Evolutionary conservation across 1,284 basidiomycete genomes (phyloP).

Genomic region (Pseudozyma tsukubaensis): DNA sequence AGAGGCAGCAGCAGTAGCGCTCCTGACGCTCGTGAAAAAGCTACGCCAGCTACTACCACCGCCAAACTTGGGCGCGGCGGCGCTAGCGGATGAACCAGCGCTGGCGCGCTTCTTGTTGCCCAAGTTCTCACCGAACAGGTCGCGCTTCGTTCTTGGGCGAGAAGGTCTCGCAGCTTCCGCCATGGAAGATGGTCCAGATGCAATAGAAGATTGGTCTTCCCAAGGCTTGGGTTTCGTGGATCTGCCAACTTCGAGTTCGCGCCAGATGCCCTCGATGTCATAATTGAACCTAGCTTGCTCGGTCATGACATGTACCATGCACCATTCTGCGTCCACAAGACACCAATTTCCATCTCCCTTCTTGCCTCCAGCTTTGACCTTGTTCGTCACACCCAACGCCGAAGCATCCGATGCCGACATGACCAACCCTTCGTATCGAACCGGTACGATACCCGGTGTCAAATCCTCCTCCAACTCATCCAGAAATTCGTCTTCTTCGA

Average conservation of each 20-base stretch:
- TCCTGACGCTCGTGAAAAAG: conserved; percentile 17
- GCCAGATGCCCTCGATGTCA: conserved; percentile 63
- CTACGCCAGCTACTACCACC: conserved; percentile 11
- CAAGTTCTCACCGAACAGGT: conserved; percentile 36
- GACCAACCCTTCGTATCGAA: conserved; percentile 62
- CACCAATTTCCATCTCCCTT: conserved; percentile 67
- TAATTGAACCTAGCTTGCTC: conserved; percentile 57
- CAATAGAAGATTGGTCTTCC: conserved; percentile 17
- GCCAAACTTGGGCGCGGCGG: conserved; percentile 16
- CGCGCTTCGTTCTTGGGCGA: conserved; percentile 16
- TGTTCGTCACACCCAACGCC: conserved; percentile 27
- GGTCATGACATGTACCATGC: conserved; percentile 68
- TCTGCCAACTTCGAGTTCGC: conserved; percentile 38
- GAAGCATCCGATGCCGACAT: conserved; percentile 49
- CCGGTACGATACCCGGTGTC: conserved; percentile 38
- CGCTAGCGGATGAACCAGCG: background rate
- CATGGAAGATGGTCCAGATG: background rate
- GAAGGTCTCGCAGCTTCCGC: conserved; percentile 1
- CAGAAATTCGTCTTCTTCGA: conserved; percentile 25
- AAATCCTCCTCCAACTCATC: conserved; percentile 34
- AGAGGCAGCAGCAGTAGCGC: background rate
- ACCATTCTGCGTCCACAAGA: conserved; percentile 67
- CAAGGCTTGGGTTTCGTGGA: conserved; percentile 26
- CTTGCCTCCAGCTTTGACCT: conserved; percentile 46
- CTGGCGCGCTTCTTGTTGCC: conserved; percentile 17